These are phyloP conservation scores for Hydrangea macrophylla DNA, from an alignment of 148 eudicot species.

Conservation along the genomic window DNA sequence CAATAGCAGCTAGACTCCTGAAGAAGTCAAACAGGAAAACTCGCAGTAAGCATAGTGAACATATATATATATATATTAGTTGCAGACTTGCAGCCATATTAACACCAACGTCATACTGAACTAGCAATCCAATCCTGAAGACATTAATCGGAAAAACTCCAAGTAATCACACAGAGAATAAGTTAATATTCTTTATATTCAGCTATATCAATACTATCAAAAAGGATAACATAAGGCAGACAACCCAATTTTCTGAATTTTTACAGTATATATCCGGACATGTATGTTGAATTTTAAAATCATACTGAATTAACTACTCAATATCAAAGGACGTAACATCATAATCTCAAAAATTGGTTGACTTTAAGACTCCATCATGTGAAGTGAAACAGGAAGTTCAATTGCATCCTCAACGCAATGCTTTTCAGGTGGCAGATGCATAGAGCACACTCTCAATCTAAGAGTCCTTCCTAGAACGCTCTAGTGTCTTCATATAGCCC, in stretches of 20 bases:
- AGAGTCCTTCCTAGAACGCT: no score
- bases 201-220: neutral
- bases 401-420: neutral
- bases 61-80: no score
- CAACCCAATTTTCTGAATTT: neutral
- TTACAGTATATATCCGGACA: neutral
- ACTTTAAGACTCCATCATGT: neutral
- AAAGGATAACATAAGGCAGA: neutral
- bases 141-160: no score
- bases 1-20: conserved; percentile 80
- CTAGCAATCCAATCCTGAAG: no score
- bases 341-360: neutral
- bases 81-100: no score
- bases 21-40: neutral
- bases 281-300: conserved; percentile 1
- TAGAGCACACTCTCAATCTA: no score
- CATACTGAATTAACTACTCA: neutral
- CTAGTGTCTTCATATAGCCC: neutral
- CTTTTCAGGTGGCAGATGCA: neutral
- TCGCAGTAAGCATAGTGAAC: conserved; percentile 8
- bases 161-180: no score
- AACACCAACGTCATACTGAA: no score
- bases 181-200: no score
- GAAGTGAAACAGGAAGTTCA: no score
- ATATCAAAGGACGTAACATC: neutral